Base-by-base conservation (phyloP, 768 basidiomycete genomes). In the Rhizopogon vesiculosus region DNA sequence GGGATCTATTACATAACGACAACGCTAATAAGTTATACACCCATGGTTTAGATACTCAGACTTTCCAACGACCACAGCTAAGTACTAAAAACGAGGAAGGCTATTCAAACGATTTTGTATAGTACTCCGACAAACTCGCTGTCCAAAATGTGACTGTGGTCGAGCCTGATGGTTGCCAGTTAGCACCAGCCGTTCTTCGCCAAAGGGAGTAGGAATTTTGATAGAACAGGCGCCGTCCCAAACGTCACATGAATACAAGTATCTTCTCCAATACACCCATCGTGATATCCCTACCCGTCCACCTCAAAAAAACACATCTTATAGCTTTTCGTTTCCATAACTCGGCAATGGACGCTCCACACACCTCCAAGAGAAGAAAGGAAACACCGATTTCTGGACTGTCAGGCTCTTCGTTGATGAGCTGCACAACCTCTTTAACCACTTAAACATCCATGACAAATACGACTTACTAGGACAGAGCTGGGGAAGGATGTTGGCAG, bases 291-390 rank as follows among this genome's bases (percentile, higher is more conserved):
- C 31, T 18, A 8, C 31, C 12, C 12, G 25, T 46, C 10, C 5
- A 7, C 3, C 25, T 25, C 25, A 4, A 46, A 6, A 9, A 46
- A 33, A 33, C 7, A 6, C 45, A 19, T 25, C 29, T 10, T 19
- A 10, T 7, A 33, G 18, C 45, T 4, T 13, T 46, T 31, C 12
- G 1, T 33, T 12, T 18, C 45, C 29, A 12, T 6, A 31, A 61
- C 55, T 85, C 43, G 83, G 82, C 7, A 74, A 67, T 54, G 81
- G 81, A n/a, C 66, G 66, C 25, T 84, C 82, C 12, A 81, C 81
- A 7, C 80, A 82, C 59, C 69, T 83, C 18, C 76, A 64, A 8
- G 78, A 82, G 57, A 82, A 79, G 59, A 70, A 62, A 5, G 71
- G 69, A 13, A 71, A 76, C 33, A 58, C 62, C 1, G 40, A 42